Conservation (phyloP, 2,329 filamentous ascomycete species). For the Trichoderma hamatum region DNA sequence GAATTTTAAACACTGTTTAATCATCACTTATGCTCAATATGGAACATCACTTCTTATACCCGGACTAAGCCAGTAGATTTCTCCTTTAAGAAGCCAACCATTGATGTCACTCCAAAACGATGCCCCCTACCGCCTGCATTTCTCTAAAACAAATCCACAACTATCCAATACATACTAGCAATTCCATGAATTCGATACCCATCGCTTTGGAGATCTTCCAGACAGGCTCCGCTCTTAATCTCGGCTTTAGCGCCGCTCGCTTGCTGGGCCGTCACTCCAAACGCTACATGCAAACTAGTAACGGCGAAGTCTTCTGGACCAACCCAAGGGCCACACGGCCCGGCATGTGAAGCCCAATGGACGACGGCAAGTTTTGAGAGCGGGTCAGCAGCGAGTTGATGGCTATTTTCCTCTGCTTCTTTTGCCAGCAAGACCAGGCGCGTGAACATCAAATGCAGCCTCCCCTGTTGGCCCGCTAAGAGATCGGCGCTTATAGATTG, state of each 20-base stretch:
- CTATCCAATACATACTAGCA: neutral
- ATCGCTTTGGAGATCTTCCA: neutral
- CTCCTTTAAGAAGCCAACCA: neutral
- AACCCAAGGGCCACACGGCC: constrained; percentile 20
- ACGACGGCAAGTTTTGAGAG: neutral
- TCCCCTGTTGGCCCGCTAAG: constrained; percentile 4
- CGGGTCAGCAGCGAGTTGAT: neutral
- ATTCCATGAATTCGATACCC: neutral
- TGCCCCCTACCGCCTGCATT: too few relatives aligned
- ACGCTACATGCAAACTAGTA: neutral
- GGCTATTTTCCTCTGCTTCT: neutral
- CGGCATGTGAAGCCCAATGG: constrained; percentile 12
- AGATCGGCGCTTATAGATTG: constrained; percentile 1
- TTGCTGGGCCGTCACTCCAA: neutral
- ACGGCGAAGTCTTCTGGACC: constrained; percentile 1
- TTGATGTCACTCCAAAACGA: neutral
- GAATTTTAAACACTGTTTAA: neutral
- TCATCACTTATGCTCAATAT: neutral
- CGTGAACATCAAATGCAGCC: neutral
- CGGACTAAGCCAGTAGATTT: neutral
- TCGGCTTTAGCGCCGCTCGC: neutral
- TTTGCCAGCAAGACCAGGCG: neutral
- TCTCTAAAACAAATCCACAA: neutral
- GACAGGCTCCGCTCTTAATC: neutral
- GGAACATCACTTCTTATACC: neutral